Conservation (phyloP, 306 rosid genomes). For the peach (Prunus persica) region DNA sequence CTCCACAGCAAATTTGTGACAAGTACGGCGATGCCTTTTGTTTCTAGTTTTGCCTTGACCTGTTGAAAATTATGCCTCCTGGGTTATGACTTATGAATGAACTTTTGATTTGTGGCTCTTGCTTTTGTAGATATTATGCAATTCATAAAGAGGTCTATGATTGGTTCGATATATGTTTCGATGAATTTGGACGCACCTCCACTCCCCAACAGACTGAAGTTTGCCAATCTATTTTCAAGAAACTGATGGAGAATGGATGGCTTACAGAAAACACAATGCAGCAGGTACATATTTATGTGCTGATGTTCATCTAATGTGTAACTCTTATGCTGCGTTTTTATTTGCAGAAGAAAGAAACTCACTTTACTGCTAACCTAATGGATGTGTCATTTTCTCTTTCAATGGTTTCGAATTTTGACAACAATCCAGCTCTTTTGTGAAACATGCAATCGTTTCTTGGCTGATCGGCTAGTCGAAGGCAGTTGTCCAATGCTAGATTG, state of each 20-base stretch:
- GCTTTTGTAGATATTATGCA: slow-evolving; percentile 47
- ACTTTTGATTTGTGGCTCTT: background rate
- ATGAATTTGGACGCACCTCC: slow-evolving; percentile 71
- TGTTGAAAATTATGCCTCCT: background rate
- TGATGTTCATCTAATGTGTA: background rate
- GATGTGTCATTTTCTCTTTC: background rate
- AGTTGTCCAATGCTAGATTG: slow-evolving; percentile 55
- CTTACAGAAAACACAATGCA: slow-evolving; percentile 64
- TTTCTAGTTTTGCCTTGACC: background rate
- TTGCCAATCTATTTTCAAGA: slow-evolving; percentile 65
- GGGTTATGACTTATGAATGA: background rate
- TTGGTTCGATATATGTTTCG: slow-evolving; percentile 71
- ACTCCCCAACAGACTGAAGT: slow-evolving; percentile 68
- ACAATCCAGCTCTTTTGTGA: slow-evolving; percentile 64
- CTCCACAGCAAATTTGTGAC: slow-evolving; percentile 72
- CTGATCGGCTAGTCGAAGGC: slow-evolving; percentile 75
- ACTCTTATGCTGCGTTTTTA: too few species aligned
- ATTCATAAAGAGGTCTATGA: slow-evolving; percentile 62
- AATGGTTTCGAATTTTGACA: slow-evolving; percentile 17
- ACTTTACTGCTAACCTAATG: background rate
- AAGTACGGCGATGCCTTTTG: slow-evolving; percentile 32
- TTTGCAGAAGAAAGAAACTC: background rate
- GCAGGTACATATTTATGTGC: slow-evolving; percentile 38
- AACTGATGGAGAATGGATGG: slow-evolving; percentile 53
- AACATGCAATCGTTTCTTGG: slow-evolving; percentile 63